phyloP scores from a whole-genome alignment of 2,329 filamentous ascomycete species.

The Harringtonia aguacate region DNA sequence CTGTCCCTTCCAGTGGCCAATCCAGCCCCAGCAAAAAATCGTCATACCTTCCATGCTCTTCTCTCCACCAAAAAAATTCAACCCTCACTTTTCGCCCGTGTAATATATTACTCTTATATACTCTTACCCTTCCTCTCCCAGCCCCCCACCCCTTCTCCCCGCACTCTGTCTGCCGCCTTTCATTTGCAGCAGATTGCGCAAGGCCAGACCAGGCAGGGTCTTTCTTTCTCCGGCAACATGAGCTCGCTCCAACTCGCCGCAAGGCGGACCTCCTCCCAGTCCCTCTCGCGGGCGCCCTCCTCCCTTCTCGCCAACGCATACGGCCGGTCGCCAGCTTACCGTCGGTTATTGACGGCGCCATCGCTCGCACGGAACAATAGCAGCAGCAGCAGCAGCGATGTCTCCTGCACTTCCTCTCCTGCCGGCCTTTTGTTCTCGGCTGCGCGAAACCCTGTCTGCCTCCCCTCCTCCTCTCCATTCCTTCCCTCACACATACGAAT shows the following conservation, averaged over 20 bases:
- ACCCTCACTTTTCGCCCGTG: background rate
- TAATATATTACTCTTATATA: background rate
- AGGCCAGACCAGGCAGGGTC: background rate
- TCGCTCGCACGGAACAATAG: conserved; percentile 9
- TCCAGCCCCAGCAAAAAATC: conserved; percentile 5
- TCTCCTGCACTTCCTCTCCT: background rate
- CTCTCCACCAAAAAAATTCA: conserved; percentile 5
- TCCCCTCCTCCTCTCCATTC: conserved; percentile 33
- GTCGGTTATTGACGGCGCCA: conserved; percentile 29
- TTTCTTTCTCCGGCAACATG: conserved; percentile 25
- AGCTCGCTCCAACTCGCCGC: conserved; percentile 29
- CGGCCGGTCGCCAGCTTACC: conserved; percentile 36
- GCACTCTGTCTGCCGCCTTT: background rate
- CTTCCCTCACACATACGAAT: conserved; percentile 27
- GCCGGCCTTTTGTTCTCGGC: background rate
- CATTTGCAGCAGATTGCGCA: background rate
- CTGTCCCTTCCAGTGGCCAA: conserved; percentile 3
- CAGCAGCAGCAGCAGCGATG: conserved; percentile 17
- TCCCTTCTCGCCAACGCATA: conserved; percentile 22
- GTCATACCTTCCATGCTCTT: conserved; percentile 6
- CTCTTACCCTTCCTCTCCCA: conserved; percentile 3
- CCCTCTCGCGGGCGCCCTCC: conserved; percentile 28
- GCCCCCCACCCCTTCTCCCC: conserved; percentile 8
- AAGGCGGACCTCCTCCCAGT: conserved; percentile 32
- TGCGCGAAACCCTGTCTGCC: background rate